Conservation (phyloP, 2,329 filamentous ascomycete species). For the Periconia sp. region DNA sequence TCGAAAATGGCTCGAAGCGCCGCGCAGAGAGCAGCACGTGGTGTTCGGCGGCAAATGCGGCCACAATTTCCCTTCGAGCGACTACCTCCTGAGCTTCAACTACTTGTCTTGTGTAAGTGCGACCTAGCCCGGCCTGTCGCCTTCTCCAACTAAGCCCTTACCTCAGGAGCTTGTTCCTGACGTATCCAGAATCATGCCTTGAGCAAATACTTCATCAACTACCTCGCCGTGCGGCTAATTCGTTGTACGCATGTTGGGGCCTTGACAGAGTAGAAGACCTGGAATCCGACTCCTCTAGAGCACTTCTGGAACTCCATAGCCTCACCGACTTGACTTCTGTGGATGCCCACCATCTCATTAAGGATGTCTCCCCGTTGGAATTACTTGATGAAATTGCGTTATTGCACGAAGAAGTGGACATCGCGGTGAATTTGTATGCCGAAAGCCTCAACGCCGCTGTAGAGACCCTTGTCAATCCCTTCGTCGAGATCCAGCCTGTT, state of each 20-base stretch:
- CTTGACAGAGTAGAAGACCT: not conserved
- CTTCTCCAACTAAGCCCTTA: conserved; percentile 9
- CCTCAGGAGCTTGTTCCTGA: conserved; percentile 10
- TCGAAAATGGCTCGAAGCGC: conserved; percentile 9
- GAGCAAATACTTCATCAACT: conserved; percentile 5
- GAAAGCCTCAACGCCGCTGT: conserved; percentile 13
- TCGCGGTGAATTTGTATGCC: conserved; percentile 7
- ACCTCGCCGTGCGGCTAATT: conserved; percentile 4
- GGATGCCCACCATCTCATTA: not conserved
- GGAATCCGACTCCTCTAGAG: conserved; percentile 2
- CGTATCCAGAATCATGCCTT: conserved; percentile 10
- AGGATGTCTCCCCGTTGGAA: conserved; percentile 7
- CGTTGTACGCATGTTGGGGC: conserved; percentile 6
- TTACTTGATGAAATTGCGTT: conserved; percentile 1
- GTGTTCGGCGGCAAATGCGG: conserved; percentile 2
- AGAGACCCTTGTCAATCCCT: conserved; percentile 11
- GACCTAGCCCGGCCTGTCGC: conserved; percentile 5
- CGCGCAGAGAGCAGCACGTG: conserved; percentile 11
- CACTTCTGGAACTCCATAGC: no score
- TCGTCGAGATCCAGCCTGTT: conserved; percentile 1
- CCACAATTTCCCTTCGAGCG: conserved; percentile 8
- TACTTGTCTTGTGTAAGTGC: conserved; percentile 15
- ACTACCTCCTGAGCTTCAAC: conserved; percentile 15
- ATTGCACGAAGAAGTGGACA: conserved; percentile 11
- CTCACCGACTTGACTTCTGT: no score